These are phyloP conservation scores for Trypanosoma mega DNA, from an alignment of 208 protist species.

Conservation along the genomic window DNA sequence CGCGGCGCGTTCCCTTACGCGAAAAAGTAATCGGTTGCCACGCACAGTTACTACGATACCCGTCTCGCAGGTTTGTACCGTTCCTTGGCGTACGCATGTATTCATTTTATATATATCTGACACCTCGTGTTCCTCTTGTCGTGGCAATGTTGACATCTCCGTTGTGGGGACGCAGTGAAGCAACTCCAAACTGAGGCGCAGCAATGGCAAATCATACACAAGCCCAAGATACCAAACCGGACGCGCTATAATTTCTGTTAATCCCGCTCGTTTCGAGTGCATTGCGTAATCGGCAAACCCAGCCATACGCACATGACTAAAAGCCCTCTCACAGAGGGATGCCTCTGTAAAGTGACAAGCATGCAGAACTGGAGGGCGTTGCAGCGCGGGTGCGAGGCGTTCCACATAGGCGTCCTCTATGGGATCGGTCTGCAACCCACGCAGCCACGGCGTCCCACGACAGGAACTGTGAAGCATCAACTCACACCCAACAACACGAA, in stretches of 20 bases:
- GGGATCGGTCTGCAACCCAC: constrained; percentile 23
- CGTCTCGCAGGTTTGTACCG: too few species aligned
- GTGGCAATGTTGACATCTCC: background rate
- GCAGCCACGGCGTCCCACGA: constrained; percentile 58
- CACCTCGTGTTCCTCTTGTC: too few species aligned
- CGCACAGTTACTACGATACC: constrained; percentile 2
- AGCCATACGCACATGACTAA: constrained; percentile 41
- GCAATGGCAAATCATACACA: constrained; percentile 42
- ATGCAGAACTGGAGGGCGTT: constrained; percentile 43
- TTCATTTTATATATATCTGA: too few species aligned
- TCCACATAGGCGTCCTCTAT: constrained; percentile 59
- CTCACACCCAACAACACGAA: constrained; percentile 56
- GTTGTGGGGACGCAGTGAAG: constrained; percentile 28
- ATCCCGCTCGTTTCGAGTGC: constrained; percentile 38
- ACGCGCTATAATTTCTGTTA: constrained; percentile 42
- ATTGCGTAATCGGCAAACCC: constrained; percentile 40
- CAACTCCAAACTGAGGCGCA: constrained; percentile 53
- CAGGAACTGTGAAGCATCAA: constrained; percentile 33
- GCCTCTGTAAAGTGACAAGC: constrained; percentile 42
- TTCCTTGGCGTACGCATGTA: too few species aligned
- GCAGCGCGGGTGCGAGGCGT: constrained; percentile 24
- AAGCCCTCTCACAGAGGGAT: constrained; percentile 40
- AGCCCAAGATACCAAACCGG: constrained; percentile 38
- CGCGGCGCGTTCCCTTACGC: constrained; percentile 1
- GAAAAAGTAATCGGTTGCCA: constrained; percentile 4